Evolutionary conservation across 169 alveolate species (phyloP).

Genomic region (Theileria annulata): DNA sequence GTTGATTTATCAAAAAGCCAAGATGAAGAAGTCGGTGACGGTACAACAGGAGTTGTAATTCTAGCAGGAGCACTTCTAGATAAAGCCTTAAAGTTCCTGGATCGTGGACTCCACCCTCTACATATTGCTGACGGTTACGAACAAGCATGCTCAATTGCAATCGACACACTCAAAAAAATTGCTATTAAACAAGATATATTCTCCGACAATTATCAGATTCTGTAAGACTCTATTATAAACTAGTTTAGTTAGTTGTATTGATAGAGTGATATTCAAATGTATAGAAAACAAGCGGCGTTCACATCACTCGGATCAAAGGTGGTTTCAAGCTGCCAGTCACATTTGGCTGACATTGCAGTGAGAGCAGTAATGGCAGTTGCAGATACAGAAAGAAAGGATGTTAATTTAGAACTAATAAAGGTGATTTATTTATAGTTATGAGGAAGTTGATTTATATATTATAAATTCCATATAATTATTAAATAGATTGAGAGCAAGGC

Average conservation of each 20-base stretch:
- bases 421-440: conserved; percentile 21
- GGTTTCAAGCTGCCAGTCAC: conserved; percentile 89
- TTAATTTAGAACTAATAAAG: conserved; percentile 97
- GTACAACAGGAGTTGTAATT: conserved; percentile 99
- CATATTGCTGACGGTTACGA: conserved; percentile 98
- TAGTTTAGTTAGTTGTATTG: neutral
- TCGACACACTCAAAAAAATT: conserved; percentile 86
- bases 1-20: conserved; percentile 98
- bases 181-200: conserved; percentile 81
- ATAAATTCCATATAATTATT: neutral
- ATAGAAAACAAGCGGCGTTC: conserved; percentile 86
- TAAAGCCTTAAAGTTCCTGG: conserved; percentile 92
- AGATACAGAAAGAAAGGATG: conserved; percentile 95
- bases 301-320: conserved; percentile 98
- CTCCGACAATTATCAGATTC: conserved; percentile 72
- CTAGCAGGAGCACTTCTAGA: conserved; percentile 97
- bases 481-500: conserved; percentile 90
- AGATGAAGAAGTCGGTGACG: conserved; percentile 99
- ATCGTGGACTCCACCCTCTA: conserved; percentile 97
- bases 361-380: conserved; percentile 98
- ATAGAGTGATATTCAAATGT: neutral
- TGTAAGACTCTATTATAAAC: conserved; percentile 16
- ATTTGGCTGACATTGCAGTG: conserved; percentile 93
- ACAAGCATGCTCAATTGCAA: conserved; percentile 95
- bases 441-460: no score